These are phyloP conservation scores for Durio zibethinus DNA, from an alignment of 345 rosid genomes.

Conservation along the genomic window DNA sequence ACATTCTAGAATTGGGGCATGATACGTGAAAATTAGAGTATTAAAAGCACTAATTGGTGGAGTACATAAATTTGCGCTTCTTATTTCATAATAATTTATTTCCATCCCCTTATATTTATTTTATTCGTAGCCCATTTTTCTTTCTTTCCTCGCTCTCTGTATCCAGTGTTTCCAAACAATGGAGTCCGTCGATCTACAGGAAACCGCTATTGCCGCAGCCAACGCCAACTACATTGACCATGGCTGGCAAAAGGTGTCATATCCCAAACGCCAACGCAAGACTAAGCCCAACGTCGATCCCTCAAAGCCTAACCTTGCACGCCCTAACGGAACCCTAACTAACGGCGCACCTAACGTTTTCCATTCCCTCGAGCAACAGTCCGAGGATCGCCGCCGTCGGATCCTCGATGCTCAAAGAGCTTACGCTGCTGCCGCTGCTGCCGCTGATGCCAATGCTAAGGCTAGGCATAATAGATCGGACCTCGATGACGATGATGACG, in stretches of 20 bases:
- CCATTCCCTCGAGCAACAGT: slow-evolving; percentile 45
- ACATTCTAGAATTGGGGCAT: too few relatives aligned
- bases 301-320: background rate
- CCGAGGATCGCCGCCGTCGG: slow-evolving; percentile 50
- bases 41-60: too few relatives aligned
- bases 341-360: slow-evolving; percentile 41
- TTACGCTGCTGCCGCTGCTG: slow-evolving; percentile 21
- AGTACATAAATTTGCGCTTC: background rate
- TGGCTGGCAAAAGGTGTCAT: slow-evolving; percentile 74
- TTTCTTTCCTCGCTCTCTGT: background rate
- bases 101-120: too few relatives aligned
- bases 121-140: background rate
- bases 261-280: slow-evolving; percentile 57
- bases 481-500: slow-evolving; percentile 37
- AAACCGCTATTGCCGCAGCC: slow-evolving; percentile 20
- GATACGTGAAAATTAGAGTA: too few relatives aligned
- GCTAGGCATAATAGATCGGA: slow-evolving; percentile 28
- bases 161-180: background rate
- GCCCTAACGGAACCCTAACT: slow-evolving; percentile 18
- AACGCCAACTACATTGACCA: slow-evolving; percentile 38
- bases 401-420: slow-evolving; percentile 34
- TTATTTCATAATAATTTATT: background rate
- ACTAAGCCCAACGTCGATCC: slow-evolving; percentile 37
- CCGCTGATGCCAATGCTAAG: slow-evolving; percentile 12
- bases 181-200: slow-evolving; percentile 23